Evolutionary conservation across 2,329 filamentous ascomycete genomes (phyloP), one percentile per base, ranked within the genome.

Genomic region (Trichoderma asperellum): DNA sequence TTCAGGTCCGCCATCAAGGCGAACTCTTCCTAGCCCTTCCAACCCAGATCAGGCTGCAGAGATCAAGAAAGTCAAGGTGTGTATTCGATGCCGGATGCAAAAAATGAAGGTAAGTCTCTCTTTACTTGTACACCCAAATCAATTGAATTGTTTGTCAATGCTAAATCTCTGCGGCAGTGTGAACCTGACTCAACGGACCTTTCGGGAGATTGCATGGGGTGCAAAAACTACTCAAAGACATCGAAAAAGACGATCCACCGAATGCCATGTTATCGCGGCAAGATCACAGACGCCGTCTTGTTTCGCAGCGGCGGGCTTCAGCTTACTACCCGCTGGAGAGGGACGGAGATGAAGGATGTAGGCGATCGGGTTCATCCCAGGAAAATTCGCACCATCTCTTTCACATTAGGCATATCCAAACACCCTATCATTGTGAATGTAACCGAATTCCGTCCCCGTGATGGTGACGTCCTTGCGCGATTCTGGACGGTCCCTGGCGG

Each of bases 221-320:
- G 85, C 70, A 70, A 74, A 7, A 73, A 72, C 1, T 78, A 84
- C 3, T 75, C 77, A 12, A 76, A 73, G 34, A 77, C 77, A 0
- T 85, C 83, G 0, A 82, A 81, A 49, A 86, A 84, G 71, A 82
- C 83, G 2, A 80, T 86, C 5, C 84, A 86, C 66, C 76, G 77
- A 29, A 73, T 83, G 5, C 78, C 79, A 0, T 87, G 85, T 68
- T 73, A 79, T 16, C 81, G 84, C 14, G 80, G 77, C 71, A 83
- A 82, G 71, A 75, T 86, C 12, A 79, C 77, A 29, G 79, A 83
- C 10, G 76, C 81, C 18, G 72, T 76, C 0, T 73, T 84, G 4
- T 83, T 79, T 70, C 83, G 84, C n/a, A 73, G 74, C 1, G 80
- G 82, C 5, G 82, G 83, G 1, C 77, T 85, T 16, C 73, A 76